Evolutionary conservation across 768 basidiomycete genomes (phyloP), one percentile per base, ranked within the genome.

Genomic region (Leccinum olivaceopallidum): DNA sequence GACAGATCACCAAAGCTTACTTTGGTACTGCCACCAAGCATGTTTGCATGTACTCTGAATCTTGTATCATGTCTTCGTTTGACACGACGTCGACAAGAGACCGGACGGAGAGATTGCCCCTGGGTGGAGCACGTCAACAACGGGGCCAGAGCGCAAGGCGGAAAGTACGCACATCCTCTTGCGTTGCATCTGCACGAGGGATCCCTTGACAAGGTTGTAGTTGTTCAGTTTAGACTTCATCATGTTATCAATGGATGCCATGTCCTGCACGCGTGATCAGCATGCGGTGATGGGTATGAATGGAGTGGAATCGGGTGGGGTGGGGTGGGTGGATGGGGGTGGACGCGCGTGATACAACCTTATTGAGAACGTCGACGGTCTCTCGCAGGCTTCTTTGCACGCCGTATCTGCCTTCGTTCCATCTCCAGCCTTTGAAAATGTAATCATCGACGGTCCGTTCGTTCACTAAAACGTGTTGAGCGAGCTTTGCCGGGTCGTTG

Each of bases 31-130:
- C 95, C 6, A 98, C 94, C 7, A 98, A 75, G 28, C 95, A 74
- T 0, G 95, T 95, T 73, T 98, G 93, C 65, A 98, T 78, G 72
- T 94, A 98, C 71, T 99, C 97, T 3, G 94, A 96, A 60, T 95
- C 89, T 56, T 85, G 82, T 53, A 97, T 81, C 69, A 97, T 84
- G 71, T 97, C 84, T 8, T 90, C 87, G 63, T 86, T 83, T 42
- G 85, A 83, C 37, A 98, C 92, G 24, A 98, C 78, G 56, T 97
- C 95, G 18, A 83, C 86, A 26, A 98, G 80, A 8, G 92, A 90
- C 58, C 92, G 85, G 39, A 93, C 88, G 34, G 95, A 95, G n/a
- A 99, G 83, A 73, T 98, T 98, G 2, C 97, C 97, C 20, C 95
- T 97, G 69, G 39, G 51, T 22, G 60, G 8, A 36, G 44, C 28